A percentile compares a stretch with the other conserved stretches of the same genome.
Evolutionary conservation across 371 early-diverging fungal species (phyloP).

Genomic region (Pancytospora philotis): DNA sequence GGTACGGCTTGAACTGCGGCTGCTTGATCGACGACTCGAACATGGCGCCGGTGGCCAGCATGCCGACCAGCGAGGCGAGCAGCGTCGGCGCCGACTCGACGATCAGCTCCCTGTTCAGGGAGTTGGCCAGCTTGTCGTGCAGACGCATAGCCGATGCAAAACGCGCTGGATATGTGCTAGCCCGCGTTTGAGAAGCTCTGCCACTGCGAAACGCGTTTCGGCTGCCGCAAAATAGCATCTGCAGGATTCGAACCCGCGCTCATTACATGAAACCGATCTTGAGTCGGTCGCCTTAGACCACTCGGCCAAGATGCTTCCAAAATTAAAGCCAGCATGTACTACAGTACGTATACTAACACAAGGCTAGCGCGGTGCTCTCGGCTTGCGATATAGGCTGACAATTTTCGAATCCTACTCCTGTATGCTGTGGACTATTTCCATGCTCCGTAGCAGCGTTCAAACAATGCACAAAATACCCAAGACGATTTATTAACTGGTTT

Average conservation of each 20-base stretch:
- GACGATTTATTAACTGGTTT: too few relatives aligned
- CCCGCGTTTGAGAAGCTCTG: too few relatives aligned
- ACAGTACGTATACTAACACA: background rate
- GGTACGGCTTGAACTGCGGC: constrained; percentile 28
- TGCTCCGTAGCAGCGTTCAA: too few relatives aligned
- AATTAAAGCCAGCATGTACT: too few relatives aligned
- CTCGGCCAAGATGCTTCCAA: constrained; percentile 59
- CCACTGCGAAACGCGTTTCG: background rate
- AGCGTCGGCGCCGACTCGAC: constrained; percentile 22
- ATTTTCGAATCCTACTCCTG: too few relatives aligned
- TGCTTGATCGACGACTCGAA: constrained; percentile 29
- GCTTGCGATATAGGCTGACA: background rate
- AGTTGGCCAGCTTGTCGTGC: too few relatives aligned
- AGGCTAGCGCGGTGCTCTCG: background rate
- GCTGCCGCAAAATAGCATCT: constrained; percentile 53
- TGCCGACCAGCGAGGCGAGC: constrained; percentile 52
- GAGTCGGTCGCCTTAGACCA: constrained; percentile 61
- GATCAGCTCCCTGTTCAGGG: background rate
- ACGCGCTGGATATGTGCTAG: too few relatives aligned
- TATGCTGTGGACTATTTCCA: too few relatives aligned
- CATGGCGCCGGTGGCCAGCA: constrained; percentile 44
- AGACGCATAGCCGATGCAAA: too few relatives aligned
- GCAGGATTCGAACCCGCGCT: constrained; percentile 61
- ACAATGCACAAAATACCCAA: too few relatives aligned
- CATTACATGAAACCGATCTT: constrained; percentile 55